A percentile compares a stretch with the other conserved stretches of the same genome.
phyloP scores from a whole-genome alignment of 2,329 filamentous ascomycete genomes.

The Claviceps sp. region DNA sequence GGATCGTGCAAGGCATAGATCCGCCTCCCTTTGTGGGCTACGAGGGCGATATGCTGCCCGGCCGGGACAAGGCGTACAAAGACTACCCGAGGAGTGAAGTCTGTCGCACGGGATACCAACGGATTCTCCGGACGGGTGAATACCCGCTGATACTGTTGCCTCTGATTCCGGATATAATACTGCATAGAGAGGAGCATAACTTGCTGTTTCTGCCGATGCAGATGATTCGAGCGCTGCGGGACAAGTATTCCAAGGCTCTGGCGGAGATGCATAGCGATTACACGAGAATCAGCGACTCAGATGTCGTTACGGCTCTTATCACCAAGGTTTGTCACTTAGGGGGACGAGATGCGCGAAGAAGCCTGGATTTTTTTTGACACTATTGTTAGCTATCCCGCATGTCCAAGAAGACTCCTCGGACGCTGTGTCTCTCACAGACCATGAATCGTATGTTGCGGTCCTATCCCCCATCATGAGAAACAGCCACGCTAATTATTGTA shows the following conservation, averaged over 20 bases:
- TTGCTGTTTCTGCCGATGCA: conserved; percentile 2
- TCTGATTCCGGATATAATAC: neutral
- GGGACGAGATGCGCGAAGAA: neutral
- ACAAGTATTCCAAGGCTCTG: neutral
- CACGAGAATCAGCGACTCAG: conserved; percentile 4
- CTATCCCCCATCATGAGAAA: too few species aligned
- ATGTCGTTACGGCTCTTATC: conserved; percentile 5
- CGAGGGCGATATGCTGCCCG: conserved; percentile 2
- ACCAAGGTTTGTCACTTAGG: conserved; percentile 2
- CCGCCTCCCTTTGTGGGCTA: conserved; percentile 3
- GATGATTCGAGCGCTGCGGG: neutral
- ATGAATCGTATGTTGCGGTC: conserved; percentile 1
- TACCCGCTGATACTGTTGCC: neutral
- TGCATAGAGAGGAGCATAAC: neutral
- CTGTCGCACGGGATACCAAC: neutral
- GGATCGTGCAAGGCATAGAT: neutral
- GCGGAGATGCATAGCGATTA: conserved; percentile 1
- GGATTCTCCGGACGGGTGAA: neutral
- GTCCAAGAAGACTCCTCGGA: neutral
- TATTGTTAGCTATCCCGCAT: neutral
- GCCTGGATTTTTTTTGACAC: neutral
- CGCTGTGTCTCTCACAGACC: neutral
- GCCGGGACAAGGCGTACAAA: neutral
- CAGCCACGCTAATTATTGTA: neutral
- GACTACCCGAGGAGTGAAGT: neutral